phyloP scores from a whole-genome alignment of 1,284 basidiomycete species.

The Singerocomus rubriflavus region DNA sequence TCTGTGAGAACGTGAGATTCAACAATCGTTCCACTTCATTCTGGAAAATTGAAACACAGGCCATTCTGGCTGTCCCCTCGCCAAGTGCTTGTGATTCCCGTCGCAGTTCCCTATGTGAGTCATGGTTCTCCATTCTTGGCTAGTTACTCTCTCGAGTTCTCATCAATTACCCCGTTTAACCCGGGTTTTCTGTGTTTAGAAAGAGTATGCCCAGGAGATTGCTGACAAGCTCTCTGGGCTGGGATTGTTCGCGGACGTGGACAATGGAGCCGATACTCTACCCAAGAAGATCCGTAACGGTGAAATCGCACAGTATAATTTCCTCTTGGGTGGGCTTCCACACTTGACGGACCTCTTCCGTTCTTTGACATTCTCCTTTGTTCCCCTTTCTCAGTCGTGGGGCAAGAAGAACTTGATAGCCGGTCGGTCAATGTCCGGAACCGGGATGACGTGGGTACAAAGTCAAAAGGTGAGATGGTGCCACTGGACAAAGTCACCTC shows the following conservation, averaged over 20 bases:
- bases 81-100: conserved; percentile 93
- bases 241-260: conserved; percentile 89
- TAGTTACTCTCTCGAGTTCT: background rate
- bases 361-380: conserved; percentile 2
- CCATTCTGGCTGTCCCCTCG: conserved; percentile 98
- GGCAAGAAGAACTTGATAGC: conserved; percentile 85
- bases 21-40: background rate
- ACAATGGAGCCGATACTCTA: conserved; percentile 90
- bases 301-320: conserved; percentile 94
- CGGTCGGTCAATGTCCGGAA: conserved; percentile 94
- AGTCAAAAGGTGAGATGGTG: conserved; percentile 67
- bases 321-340: conserved; percentile 77
- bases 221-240: conserved; percentile 63
- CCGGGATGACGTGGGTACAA: conserved; percentile 87
- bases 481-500: conserved; percentile 62
- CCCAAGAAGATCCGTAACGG: conserved; percentile 96
- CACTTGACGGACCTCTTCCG: conserved; percentile 1
- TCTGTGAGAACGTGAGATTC: background rate
- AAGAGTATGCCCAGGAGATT: conserved; percentile 87
- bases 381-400: conserved; percentile 70
- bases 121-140: background rate
- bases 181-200: conserved; percentile 34
- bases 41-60: conserved; percentile 38
- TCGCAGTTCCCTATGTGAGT: conserved; percentile 82
- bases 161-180: background rate